phyloP scores from a whole-genome alignment of 352 stramenopile species.

The Globisporangium uncinulatum region DNA sequence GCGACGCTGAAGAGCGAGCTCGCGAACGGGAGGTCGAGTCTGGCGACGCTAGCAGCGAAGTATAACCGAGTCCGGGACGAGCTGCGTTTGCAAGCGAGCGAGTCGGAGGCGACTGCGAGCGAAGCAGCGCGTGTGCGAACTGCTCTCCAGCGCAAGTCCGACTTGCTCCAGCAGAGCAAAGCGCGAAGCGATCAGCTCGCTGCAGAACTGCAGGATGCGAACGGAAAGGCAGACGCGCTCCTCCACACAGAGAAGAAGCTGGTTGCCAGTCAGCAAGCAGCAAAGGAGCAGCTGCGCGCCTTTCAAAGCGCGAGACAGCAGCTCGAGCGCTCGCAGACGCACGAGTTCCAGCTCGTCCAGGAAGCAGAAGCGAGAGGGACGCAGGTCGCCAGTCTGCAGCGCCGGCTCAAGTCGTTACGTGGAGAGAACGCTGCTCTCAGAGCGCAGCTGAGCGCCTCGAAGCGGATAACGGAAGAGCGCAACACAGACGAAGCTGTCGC shows the following conservation, averaged over 20 bases:
- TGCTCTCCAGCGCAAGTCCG: constrained; percentile 41
- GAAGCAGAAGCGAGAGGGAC: constrained; percentile 33
- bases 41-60: constrained; percentile 23
- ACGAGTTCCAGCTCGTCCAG: constrained; percentile 29
- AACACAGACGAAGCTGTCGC: too few relatives aligned
- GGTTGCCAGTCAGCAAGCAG: constrained; percentile 22
- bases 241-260: constrained; percentile 21
- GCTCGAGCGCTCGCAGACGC: constrained; percentile 19
- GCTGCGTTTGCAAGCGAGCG: constrained; percentile 23
- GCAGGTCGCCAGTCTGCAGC: constrained; percentile 13
- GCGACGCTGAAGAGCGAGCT: constrained; percentile 24
- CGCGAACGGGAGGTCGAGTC: constrained; percentile 23
- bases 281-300: constrained; percentile 33
- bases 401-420: constrained; percentile 29
- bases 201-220: constrained; percentile 20
- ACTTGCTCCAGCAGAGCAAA: constrained; percentile 42
- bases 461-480: constrained; percentile 2
- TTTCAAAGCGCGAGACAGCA: constrained; percentile 30
- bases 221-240: constrained; percentile 20
- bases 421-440: constrained; percentile 32
- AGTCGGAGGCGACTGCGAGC: constrained; percentile 10
- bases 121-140: constrained; percentile 27
- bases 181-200: constrained; percentile 19
- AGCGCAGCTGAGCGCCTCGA: constrained; percentile 15
- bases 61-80: constrained; percentile 24